Base-by-base conservation (phyloP, 495 filamentous ascomycete genomes). In the Chaetomidium leptoderma region DNA sequence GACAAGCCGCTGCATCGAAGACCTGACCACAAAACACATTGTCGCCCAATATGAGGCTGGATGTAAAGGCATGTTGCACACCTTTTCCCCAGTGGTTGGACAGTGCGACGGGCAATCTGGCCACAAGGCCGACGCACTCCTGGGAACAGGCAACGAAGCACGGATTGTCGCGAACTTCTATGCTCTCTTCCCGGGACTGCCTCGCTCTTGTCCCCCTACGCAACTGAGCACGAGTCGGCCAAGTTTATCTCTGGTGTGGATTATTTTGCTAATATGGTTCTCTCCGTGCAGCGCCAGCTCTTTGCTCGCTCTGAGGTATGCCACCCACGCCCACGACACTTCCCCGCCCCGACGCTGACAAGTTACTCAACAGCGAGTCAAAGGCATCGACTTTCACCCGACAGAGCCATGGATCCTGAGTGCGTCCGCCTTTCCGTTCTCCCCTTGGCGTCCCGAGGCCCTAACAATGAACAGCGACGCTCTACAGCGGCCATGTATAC, bases 401-500 rank as follows among this genome's bases (percentile, higher is more conserved):
- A 89, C 89, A 52, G 91, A 96, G 80, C 90, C 91, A 79, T 96
- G 91, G 91, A 95, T 98, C 69, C 77, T 99, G 66, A 97, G 69
- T 70, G 61, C 27, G 64, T 46, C n/a, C 19, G 9, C 11, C 23
- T n/a, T 21, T 35, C 0, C 6, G 17, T 19, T 8, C 35, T 17
- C 13, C 23, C n/a, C n/a, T n/a, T n/a, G n/a, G n/a, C n/a, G n/a
- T n/a, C n/a, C n/a, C n/a, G n/a, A n/a, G n/a, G 14, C 37, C 11
- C 43, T 49, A 29, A 64, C 37, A 3, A 17, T 35, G 6, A 57
- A 57, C 37, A 67, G 69, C 66, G 7, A 97, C 93, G 26, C 76
- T 97, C 64, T 97, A 96, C 72, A 96, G 90, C 78, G 95, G 92
- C 74, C 93, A 97, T 80, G 95, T 95, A 68, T 92, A 97, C 78